These are phyloP conservation scores for Penicillium malachiteum DNA, from an alignment of 495 filamentous ascomycete species.

Conservation along the genomic window DNA sequence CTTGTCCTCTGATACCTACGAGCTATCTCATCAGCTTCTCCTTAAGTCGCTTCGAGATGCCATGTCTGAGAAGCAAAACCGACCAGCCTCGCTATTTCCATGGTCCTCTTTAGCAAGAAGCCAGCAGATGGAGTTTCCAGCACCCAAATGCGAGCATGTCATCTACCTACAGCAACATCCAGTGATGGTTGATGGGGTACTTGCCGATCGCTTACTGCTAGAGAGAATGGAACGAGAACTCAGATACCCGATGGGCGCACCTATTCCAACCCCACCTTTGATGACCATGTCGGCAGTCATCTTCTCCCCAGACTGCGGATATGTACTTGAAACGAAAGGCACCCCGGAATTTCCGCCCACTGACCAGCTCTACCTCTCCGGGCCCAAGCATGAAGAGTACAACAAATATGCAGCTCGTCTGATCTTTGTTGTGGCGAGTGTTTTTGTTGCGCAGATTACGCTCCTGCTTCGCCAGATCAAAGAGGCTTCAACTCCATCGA, in stretches of 20 bases:
- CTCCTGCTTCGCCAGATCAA: constrained; percentile 83
- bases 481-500: constrained; percentile 92
- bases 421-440: constrained; percentile 62
- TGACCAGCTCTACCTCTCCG: constrained; percentile 66
- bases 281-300: constrained; percentile 81
- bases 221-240: constrained; percentile 79
- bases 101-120: constrained; percentile 62
- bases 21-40: constrained; percentile 63
- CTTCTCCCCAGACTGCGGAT: constrained; percentile 93
- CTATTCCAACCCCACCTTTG: constrained; percentile 61
- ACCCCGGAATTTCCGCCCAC: constrained; percentile 66
- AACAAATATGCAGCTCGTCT: constrained; percentile 63
- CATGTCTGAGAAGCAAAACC: constrained; percentile 59
- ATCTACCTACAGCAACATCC: constrained; percentile 83
- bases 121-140: constrained; percentile 55
- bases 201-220: constrained; percentile 45
- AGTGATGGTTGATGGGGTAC: constrained; percentile 34
- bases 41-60: constrained; percentile 66
- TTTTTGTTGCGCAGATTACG: constrained; percentile 68
- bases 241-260: constrained; percentile 79
- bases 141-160: constrained; percentile 84
- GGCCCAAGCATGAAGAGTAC: constrained; percentile 76
- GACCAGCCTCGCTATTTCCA: constrained; percentile 52
- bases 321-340: constrained; percentile 85
- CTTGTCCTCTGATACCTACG: constrained; percentile 63